Base-by-base conservation (phyloP, 169 alveolate genomes). In the Cyclospora cayetanensis region DNA sequence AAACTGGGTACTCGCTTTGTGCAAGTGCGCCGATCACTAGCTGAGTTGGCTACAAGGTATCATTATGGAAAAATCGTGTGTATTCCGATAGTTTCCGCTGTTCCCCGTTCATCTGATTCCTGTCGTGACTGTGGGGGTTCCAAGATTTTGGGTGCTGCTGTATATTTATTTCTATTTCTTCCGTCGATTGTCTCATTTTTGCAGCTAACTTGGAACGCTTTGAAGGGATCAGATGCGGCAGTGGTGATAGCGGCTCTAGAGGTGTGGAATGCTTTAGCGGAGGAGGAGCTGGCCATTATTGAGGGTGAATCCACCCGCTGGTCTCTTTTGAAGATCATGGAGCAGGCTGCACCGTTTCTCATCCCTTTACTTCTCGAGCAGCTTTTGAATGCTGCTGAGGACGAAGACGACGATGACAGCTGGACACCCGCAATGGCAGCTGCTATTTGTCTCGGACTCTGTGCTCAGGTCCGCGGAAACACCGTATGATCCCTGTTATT, bases 381-480 rank as follows among this genome's bases (percentile, higher is more conserved):
- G 3, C 92, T 91, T 25, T 42, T 82, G 53, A 52, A 87, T 34
- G 91, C 90, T 35, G 83, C 87, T 46, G 92, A 91, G 72, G 92
- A 72, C 27, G 90, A 60, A 50, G 94, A 91, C 46, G 92, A 60
- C 34, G 94, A 94, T n/a, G 98, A 96, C 89, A 95, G 97, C 84
- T 97, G 99, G 99, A 97, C 98, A 1, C 95, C 97, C 88, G 97
- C 99, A 20, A 97, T 96, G 98, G 98, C 99, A 18, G 98, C 98
- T 29, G 99, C 98, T 35, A 97, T 97, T 15, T 97, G 98, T 83
- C 92, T 97, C 43, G 95, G 98, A 31, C 94, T 97, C 55, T 96
- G 98, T 79, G 97, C 99, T 65, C 99, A 97, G 84, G 95, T 96
- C 65, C 94, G 97, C 50, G 94, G 95, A 90, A 95, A 96, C 93